Conservation (phyloP, 495 filamentous ascomycete genomes). For the Neurospora sp. region DNA sequence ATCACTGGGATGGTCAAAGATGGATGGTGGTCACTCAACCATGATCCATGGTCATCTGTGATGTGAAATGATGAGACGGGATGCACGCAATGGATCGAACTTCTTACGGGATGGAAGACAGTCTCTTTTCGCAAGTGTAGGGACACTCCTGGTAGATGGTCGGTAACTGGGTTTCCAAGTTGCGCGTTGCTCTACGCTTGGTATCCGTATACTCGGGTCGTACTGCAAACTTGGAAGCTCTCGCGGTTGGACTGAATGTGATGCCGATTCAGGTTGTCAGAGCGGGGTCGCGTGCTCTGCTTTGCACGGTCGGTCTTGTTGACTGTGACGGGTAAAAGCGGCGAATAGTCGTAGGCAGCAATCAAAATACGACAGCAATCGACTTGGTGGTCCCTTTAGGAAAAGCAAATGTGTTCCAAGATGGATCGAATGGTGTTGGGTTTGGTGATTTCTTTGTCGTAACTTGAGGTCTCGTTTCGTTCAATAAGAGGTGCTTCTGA, state of each 20-base stretch:
- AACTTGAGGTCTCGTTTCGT: neutral
- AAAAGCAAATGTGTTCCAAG: neutral
- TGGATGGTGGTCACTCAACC: neutral
- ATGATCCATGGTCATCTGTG: neutral
- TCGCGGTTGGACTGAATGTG: neutral
- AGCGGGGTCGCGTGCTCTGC: neutral
- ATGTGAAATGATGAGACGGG: neutral
- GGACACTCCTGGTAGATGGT: neutral
- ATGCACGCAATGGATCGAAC: neutral
- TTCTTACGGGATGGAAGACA: neutral
- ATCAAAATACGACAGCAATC: neutral
- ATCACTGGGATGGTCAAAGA: neutral
- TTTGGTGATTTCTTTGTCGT: neutral
- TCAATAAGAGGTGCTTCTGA: neutral
- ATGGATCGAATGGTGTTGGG: neutral
- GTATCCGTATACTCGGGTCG: neutral
- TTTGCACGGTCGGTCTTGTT: neutral
- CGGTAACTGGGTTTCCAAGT: neutral
- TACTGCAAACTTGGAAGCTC: neutral
- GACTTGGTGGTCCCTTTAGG: neutral
- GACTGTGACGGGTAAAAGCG: neutral
- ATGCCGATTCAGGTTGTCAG: neutral
- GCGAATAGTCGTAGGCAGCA: neutral
- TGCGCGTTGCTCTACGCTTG: neutral
- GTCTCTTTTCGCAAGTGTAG: neutral